Evolutionary conservation across 805 yeast species (phyloP), one percentile per base, ranked within the genome.

Genomic region (Zygotorulaspora danielsina): DNA sequence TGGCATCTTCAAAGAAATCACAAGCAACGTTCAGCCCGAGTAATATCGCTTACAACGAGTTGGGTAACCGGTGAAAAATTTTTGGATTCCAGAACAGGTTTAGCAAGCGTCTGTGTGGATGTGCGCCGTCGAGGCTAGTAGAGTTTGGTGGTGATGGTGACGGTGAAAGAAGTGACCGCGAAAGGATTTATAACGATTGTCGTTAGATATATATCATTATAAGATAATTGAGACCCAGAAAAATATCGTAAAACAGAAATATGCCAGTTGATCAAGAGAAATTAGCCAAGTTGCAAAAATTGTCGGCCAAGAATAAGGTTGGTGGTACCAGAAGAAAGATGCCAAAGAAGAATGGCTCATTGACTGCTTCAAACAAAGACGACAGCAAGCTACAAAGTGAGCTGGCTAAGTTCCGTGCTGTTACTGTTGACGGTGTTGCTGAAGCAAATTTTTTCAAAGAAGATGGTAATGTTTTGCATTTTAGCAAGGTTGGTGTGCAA

Each of bases 381-480:
- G 96, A 89, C 72, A 75, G 87, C 68, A 88, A 89, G 72, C 76
- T 90, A 67, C 88, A 86, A 72, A 84, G 81, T 57, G 79, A 90
- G 61, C 75, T 90, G 70, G 82, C 80, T 67, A 88, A 89, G 73
- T 75, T 90, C 66, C 82, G 84, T 70, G 94, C 89, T 52, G 85
- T 83, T 70, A 83, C 87, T 59, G 71, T 90, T 57, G 88, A 84
- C 54, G 87, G 84, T 61, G 81, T 90, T 60, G 95, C 87, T 67
- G 97, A 90, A 75, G 97, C 96, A 62, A 90, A 89, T 79, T 85
- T 90, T 76, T 89, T 93, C 84, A 84, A 76, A 70, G 96, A 87
- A 51, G 96, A 90, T 68, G 97, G 97, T 64, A 83, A 81, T 65
- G 96, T 93, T 51, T 73, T 90, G 69, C 96, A 90, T 75, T 87